Conservation (phyloP, 1,284 basidiomycete species). For the Bjerkandera adusta region DNA sequence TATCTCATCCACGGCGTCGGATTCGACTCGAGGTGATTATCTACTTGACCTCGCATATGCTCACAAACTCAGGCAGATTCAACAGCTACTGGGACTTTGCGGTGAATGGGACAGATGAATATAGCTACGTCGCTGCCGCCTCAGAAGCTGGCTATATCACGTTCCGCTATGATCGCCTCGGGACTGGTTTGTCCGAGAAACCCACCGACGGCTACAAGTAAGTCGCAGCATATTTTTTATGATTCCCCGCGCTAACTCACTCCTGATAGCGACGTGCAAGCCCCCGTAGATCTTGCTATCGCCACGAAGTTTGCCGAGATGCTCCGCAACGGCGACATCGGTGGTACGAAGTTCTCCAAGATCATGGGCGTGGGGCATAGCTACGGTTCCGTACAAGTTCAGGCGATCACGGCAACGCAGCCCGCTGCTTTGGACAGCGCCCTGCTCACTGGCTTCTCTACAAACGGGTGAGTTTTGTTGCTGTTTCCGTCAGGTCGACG, state of each 20-base stretch:
- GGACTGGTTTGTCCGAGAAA: constrained; percentile 19
- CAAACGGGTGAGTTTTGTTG: constrained; percentile 6
- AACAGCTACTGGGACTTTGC: constrained; percentile 19
- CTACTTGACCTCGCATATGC: neutral
- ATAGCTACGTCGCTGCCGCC: constrained; percentile 19
- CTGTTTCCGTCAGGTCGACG: neutral
- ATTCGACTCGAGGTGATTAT: constrained; percentile 14
- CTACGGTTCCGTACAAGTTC: constrained; percentile 18
- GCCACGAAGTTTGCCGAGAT: constrained; percentile 16
- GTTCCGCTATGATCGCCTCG: constrained; percentile 21
- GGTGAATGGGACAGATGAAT: constrained; percentile 9
- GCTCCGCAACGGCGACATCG: constrained; percentile 16
- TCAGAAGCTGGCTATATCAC: constrained; percentile 18
- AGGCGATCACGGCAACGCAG: constrained; percentile 12
- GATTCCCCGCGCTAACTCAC: neutral
- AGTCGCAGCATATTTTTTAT: neutral
- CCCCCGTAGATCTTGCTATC: constrained; percentile 18
- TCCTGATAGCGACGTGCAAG: constrained; percentile 13
- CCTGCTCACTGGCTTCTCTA: constrained; percentile 16
- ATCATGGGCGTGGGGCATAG: constrained; percentile 19
- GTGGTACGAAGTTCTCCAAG: constrained; percentile 14
- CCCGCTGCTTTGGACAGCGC: constrained; percentile 12
- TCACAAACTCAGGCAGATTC: neutral
- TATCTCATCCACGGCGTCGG: constrained; percentile 19
- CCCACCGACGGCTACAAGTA: constrained; percentile 19